Evolutionary conservation across 202 grass and related monocot genomes (phyloP).

Genomic region (Schoenoplectus tabernaemontani): DNA sequence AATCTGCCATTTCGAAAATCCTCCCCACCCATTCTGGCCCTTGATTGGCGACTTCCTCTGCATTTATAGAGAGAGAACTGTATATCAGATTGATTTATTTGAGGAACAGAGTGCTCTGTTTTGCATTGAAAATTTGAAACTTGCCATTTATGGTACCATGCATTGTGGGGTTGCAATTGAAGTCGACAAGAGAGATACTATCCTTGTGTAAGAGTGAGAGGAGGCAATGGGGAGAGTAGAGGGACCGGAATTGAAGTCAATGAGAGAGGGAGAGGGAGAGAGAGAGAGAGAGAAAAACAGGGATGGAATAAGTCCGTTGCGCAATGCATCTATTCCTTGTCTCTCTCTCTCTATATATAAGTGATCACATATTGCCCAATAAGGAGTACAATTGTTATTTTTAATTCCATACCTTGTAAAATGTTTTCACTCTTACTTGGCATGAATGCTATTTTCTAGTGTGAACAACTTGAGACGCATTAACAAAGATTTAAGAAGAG

Average conservation of each 20-base stretch:
- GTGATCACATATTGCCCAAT: too few relatives aligned
- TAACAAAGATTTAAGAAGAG: background rate
- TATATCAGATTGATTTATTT: background rate
- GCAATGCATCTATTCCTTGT: background rate
- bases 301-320: background rate
- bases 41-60: background rate
- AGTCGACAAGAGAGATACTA: background rate
- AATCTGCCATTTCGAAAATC: background rate
- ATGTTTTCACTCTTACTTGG: too few relatives aligned
- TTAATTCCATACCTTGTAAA: too few relatives aligned
- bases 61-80: constrained; percentile 18
- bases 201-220: background rate
- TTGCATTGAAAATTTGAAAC: background rate
- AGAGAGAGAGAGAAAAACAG: background rate
- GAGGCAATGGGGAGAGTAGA: constrained; percentile 5
- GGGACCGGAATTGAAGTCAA: constrained; percentile 13
- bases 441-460: too few relatives aligned
- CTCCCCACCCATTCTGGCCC: background rate
- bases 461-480: too few relatives aligned
- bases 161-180: constrained; percentile 6
- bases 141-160: background rate
- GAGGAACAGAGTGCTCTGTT: background rate
- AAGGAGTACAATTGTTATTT: too few relatives aligned
- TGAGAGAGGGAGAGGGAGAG: background rate
- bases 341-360: too few relatives aligned